These are phyloP conservation scores for Rachicladosporium sp. DNA, from an alignment of 2,329 filamentous ascomycete genomes.

Conservation along the genomic window DNA sequence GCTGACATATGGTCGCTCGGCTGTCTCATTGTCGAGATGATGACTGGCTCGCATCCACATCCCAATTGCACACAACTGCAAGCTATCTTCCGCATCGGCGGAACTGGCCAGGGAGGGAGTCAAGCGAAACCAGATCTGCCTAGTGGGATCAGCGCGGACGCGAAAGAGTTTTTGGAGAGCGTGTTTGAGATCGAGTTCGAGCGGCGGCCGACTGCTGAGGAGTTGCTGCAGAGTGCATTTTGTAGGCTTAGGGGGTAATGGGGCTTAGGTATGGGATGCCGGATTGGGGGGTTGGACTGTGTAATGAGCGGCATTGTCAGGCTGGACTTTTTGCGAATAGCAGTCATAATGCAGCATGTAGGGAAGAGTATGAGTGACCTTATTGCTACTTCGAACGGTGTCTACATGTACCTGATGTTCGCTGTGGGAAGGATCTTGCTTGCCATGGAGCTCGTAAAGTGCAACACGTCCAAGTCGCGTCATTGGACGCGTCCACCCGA, in stretches of 20 bases:
- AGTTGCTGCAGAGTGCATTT: constrained; percentile 75
- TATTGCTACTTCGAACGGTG: too few relatives aligned
- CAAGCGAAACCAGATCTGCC: constrained; percentile 78
- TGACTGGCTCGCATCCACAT: constrained; percentile 92
- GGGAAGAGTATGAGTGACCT: too few relatives aligned
- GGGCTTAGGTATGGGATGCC: neutral
- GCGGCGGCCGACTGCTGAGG: constrained; percentile 80
- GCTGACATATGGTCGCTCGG: constrained; percentile 98
- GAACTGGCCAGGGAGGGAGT: constrained; percentile 46
- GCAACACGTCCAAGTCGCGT: too few relatives aligned
- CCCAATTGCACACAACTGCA: constrained; percentile 94
- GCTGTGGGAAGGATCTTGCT: too few relatives aligned
- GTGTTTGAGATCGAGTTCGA: constrained; percentile 96
- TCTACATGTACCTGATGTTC: too few relatives aligned
- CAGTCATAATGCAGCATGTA: too few relatives aligned
- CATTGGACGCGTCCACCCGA: too few relatives aligned
- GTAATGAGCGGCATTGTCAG: too few relatives aligned
- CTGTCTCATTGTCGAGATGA: constrained; percentile 97
- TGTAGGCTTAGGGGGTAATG: constrained; percentile 7
- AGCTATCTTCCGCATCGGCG: constrained; percentile 92
- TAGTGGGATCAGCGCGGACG: constrained; percentile 72
- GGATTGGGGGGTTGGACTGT: too few relatives aligned
- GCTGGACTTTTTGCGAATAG: too few relatives aligned
- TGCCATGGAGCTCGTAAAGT: too few relatives aligned
- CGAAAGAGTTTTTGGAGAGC: constrained; percentile 66